These are phyloP conservation scores for Colletotrichum sp. DNA, from an alignment of 2,329 filamentous ascomycete genomes.

Conservation along the genomic window DNA sequence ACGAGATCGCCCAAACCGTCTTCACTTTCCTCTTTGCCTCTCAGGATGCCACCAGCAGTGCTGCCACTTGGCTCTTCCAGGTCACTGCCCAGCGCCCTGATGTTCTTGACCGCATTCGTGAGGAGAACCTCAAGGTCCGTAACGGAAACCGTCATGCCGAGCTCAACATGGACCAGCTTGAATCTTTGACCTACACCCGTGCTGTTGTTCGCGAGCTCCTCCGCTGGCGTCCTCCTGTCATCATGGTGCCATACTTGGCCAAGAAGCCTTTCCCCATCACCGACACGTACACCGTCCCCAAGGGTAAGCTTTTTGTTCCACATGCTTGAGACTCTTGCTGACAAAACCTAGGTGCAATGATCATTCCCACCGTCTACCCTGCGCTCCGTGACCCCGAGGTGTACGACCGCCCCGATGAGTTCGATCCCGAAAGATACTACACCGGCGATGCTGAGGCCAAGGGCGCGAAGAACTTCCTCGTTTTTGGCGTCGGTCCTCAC, in stretches of 20 bases:
- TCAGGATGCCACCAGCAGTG: constrained; percentile 94
- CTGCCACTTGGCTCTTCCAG: constrained; percentile 95
- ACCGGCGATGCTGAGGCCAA: constrained; percentile 85
- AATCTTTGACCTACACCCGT: constrained; percentile 87
- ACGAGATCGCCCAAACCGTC: constrained; percentile 89
- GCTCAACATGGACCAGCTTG: constrained; percentile 83
- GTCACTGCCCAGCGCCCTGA: constrained; percentile 93
- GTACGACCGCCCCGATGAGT: constrained; percentile 87
- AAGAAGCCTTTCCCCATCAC: constrained; percentile 97
- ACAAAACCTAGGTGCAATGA: constrained; percentile 72
- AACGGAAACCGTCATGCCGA: constrained; percentile 74
- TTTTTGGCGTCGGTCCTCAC: constrained; percentile 94
- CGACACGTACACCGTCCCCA: constrained; percentile 86
- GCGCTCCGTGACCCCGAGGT: constrained; percentile 91
- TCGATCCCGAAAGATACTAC: constrained; percentile 92
- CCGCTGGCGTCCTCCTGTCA: constrained; percentile 92
- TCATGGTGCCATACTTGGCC: constrained; percentile 94
- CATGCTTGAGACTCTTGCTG: not conserved
- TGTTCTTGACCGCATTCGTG: constrained; percentile 84
- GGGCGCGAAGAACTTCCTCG: constrained; percentile 91
- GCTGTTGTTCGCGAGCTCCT: constrained; percentile 91
- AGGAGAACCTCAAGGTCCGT: constrained; percentile 82
- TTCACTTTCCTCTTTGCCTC: constrained; percentile 98
- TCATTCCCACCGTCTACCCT: constrained; percentile 89
- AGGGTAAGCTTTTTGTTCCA: constrained; percentile 56